Evolutionary conservation across 2,329 filamentous ascomycete genomes (phyloP).

Genomic region (Colletotrichum sp.): DNA sequence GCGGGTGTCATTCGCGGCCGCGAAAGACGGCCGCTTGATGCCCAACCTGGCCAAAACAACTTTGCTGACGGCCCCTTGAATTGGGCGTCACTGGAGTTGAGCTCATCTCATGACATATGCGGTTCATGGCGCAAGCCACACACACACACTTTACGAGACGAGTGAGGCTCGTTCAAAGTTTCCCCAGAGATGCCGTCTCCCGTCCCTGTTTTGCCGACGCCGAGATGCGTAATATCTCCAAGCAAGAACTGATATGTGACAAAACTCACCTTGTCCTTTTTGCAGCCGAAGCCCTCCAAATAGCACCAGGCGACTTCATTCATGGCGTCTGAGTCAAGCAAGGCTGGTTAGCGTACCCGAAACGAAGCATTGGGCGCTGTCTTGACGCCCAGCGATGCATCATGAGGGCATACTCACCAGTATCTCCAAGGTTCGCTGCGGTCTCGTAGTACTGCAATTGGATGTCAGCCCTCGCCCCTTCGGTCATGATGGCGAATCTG

Average conservation of each 20-base stretch:
- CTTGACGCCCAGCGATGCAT: background rate
- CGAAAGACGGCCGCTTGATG: conserved; percentile 32
- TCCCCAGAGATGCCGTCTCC: background rate
- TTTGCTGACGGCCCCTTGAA: background rate
- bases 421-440: conserved; percentile 93
- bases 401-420: conserved; percentile 53
- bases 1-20: conserved; percentile 9
- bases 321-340: conserved; percentile 76
- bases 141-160: background rate
- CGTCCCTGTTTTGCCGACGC: background rate
- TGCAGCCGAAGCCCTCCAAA: conserved; percentile 93
- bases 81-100: background rate
- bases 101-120: conserved; percentile 19
- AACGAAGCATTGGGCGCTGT: conserved; percentile 3
- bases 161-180: conserved; percentile 7
- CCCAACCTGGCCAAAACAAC: conserved; percentile 35
- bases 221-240: conserved; percentile 3
- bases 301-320: conserved; percentile 97
- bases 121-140: conserved; percentile 1
- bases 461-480: background rate
- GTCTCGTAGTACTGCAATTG: conserved; percentile 87
- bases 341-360: conserved; percentile 17
- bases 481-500: background rate
- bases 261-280: conserved; percentile 92
- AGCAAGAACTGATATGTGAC: conserved; percentile 28